Base-by-base conservation (phyloP, 768 basidiomycete species). In the Tulasnella sp. region DNA sequence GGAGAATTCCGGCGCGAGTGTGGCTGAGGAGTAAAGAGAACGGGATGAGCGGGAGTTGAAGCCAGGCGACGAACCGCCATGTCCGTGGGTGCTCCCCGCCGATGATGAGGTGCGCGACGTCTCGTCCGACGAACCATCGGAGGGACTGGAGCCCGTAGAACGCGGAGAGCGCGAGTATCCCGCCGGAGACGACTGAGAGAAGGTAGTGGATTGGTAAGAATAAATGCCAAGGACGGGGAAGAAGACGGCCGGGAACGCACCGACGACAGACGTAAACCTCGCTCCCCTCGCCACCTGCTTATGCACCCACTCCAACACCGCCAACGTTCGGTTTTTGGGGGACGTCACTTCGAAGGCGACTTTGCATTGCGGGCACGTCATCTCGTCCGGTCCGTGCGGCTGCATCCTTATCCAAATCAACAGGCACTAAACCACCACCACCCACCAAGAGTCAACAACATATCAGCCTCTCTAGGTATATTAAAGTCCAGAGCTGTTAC, bases 351-450 rank as follows among this genome's bases (percentile, higher is more conserved):
- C 36, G 17, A 72, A 72, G 4, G 37, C 3, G 14, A 62, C 41
- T 26, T 72, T 72, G 35, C 71, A 72, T 22, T 72, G 71, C 19
- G 71, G 71, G 65, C 71, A 72, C 29, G 34, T 70, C 44, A 62
- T 35, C 2, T 36, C 19, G 32, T 63, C 62, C 11, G 62, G 71
- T n/a, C 62, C 62, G 1, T n/a, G 36, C 19, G 42, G 44, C 41
- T 72, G 71, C 39, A 72, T 29, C n/a, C 29, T 29, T 26, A 72
- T 72, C 71, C 71, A 72, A 41, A 37, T 36, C 34, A 72, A 65
- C 34, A 72, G 44, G 64, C 71, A 72, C 71, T 72, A 37, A 29
- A 11, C 5, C 9, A 35, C 19, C 16, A 36, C 17, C 19, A 42
- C 26, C 19, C 17, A 41, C 34, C 6, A 8, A 32, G 22, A 40